Percentiles rank a stretch among this genome's conserved stretches.
Evolutionary conservation across 2,329 filamentous ascomycete species (phyloP).

Genomic region (Nannizziopsis arthrosporioides): DNA sequence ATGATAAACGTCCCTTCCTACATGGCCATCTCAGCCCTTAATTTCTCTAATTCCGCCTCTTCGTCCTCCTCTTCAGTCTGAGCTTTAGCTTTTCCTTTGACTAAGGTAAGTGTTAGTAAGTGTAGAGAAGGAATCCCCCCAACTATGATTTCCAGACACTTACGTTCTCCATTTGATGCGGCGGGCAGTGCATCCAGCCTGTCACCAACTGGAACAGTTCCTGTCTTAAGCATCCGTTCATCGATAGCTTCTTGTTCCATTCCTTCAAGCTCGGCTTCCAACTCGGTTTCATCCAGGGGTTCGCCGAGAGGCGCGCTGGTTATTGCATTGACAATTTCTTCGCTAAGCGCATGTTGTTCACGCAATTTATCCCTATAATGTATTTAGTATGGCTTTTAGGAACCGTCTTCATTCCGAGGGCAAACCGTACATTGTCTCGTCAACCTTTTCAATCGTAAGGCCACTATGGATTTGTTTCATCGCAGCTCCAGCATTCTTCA

Average conservation of each 20-base stretch:
- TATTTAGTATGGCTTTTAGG: constrained; percentile 5
- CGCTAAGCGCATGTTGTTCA: constrained; percentile 83
- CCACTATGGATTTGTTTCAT: constrained; percentile 90
- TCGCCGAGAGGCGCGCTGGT: constrained; percentile 57
- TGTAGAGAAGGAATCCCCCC: constrained; percentile 3
- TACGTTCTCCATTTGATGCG: constrained; percentile 63
- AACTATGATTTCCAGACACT: constrained; percentile 36
- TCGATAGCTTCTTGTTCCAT: constrained; percentile 89
- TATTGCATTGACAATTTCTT: constrained; percentile 83
- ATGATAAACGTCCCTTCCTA: constrained; percentile 30
- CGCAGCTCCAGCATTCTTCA: constrained; percentile 79
- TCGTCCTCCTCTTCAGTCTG: constrained; percentile 75
- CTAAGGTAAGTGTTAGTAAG: constrained; percentile 17
- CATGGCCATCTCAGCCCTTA: constrained; percentile 97
- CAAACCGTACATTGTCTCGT: constrained; percentile 70
- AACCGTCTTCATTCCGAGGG: not conserved
- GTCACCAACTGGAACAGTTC: constrained; percentile 69
- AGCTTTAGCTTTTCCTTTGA: constrained; percentile 39
- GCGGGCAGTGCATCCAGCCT: constrained; percentile 61
- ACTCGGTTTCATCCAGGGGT: constrained; percentile 68
- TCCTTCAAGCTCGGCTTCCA: constrained; percentile 73
- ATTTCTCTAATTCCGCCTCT: constrained; percentile 81
- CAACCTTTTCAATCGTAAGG: constrained; percentile 86
- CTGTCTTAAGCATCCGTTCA: constrained; percentile 84
- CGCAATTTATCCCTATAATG: constrained; percentile 65